Evolutionary conservation across 1,284 basidiomycete species (phyloP).

Genomic region (Abortiporus biennis): DNA sequence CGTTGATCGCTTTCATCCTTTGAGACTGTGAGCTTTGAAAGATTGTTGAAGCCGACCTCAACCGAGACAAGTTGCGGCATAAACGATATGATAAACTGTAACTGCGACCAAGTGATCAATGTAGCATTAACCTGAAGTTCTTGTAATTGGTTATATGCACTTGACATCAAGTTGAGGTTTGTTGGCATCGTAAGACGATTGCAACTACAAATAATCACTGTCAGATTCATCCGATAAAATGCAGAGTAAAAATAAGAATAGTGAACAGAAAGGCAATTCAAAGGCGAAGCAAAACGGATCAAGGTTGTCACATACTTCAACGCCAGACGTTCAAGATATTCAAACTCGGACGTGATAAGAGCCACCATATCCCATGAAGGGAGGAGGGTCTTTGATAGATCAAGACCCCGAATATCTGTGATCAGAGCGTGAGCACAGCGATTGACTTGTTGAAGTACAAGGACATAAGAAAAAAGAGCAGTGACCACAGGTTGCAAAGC

Average conservation of each 20-base stretch:
- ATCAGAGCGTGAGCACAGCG: not conserved
- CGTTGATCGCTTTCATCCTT: no score
- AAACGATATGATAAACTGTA: slow-evolving; percentile 41
- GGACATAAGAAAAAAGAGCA: no score
- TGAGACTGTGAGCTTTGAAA: no score
- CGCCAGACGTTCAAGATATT: slow-evolving; percentile 57
- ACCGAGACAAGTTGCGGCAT: slow-evolving; percentile 62
- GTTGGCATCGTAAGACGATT: slow-evolving; percentile 45
- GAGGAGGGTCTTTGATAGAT: slow-evolving; percentile 79
- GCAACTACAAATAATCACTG: slow-evolving; percentile 34
- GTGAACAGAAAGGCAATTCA: not conserved
- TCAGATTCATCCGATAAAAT: slow-evolving; percentile 10
- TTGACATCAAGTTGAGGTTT: slow-evolving; percentile 21
- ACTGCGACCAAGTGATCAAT: slow-evolving; percentile 64
- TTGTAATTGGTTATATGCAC: slow-evolving; percentile 49
- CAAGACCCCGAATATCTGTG: slow-evolving; percentile 74
- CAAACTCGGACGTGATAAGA: slow-evolving; percentile 59
- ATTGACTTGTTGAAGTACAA: slow-evolving; percentile 3
- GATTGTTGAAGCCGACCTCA: slow-evolving; percentile 79
- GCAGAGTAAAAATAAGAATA: not conserved
- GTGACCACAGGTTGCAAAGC: no score
- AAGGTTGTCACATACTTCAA: slow-evolving; percentile 83
- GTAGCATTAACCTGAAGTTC: slow-evolving; percentile 79
- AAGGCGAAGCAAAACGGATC: no score
- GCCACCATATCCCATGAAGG: slow-evolving; percentile 68